A percentile compares a stretch with the other conserved stretches of the same genome.
Conservation (phyloP, 805 yeast genomes). For the Metschnikowia matae region DNA sequence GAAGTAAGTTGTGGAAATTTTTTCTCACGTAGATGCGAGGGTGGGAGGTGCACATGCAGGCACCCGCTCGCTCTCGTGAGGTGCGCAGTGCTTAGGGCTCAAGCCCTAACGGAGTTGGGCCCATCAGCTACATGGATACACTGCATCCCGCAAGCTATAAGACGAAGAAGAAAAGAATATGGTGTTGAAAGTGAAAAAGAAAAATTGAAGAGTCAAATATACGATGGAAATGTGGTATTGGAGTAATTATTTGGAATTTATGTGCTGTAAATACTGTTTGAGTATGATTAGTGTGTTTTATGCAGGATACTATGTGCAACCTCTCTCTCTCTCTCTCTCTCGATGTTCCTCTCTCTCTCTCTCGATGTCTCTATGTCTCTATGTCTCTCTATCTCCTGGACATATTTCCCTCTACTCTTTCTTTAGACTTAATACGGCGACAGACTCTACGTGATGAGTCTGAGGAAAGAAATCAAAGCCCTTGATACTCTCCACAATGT, state of each 20-base stretch:
- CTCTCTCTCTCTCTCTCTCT: too few species aligned
- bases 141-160: too few species aligned
- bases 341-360: too few species aligned
- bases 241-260: too few species aligned
- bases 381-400: too few species aligned
- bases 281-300: neutral
- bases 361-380: too few species aligned
- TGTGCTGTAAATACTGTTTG: too few species aligned
- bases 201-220: too few species aligned
- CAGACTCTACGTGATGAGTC: conserved; percentile 88
- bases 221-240: too few species aligned
- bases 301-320: neutral
- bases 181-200: too few species aligned
- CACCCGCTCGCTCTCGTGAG: neutral
- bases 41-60: conserved; percentile 8
- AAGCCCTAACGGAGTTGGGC: conserved; percentile 8
- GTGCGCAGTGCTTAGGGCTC: conserved; percentile 12
- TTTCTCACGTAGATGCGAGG: conserved; percentile 10
- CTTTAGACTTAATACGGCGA: conserved; percentile 55
- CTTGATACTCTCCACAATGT: conserved; percentile 73
- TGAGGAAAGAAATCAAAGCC: conserved; percentile 98
- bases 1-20: conserved; percentile 15
- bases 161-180: too few species aligned
- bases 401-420: neutral
- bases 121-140: too few species aligned